phyloP scores from a whole-genome alignment of 75 land plant species.

The Adiantum capillusveneris region DNA sequence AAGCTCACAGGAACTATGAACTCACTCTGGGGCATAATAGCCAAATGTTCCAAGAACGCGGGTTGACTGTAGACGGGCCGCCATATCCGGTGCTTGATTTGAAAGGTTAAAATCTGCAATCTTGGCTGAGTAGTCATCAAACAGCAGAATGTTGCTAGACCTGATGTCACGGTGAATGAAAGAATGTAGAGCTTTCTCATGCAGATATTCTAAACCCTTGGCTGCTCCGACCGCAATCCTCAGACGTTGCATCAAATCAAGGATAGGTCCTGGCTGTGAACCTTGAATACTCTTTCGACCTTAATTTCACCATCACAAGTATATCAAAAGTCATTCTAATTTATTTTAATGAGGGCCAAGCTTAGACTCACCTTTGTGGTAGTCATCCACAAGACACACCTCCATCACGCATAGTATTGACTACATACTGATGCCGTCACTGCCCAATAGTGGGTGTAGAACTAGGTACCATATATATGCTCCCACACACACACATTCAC shows the following conservation, averaged over 20 bases:
- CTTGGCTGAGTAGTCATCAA: slow-evolving; percentile 55
- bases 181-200: slow-evolving; percentile 18
- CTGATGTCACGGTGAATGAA: slow-evolving; percentile 73
- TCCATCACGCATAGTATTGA: too few species aligned
- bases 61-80: slow-evolving; percentile 87
- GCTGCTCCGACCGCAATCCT: slow-evolving; percentile 55
- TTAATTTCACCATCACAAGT: slow-evolving; percentile 6
- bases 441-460: too few species aligned
- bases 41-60: slow-evolving; percentile 91
- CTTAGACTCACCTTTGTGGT: not conserved
- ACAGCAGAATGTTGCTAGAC: slow-evolving; percentile 62
- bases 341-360: not conserved
- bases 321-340: not conserved
- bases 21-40: slow-evolving; percentile 91
- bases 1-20: too few species aligned
- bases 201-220: slow-evolving; percentile 45
- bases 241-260: slow-evolving; percentile 38
- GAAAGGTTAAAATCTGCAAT: slow-evolving; percentile 85
- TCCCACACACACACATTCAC: too few species aligned
- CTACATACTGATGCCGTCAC: too few species aligned
- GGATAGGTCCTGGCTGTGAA: slow-evolving; percentile 67
- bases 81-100: slow-evolving; percentile 87
- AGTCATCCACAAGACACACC: too few species aligned
- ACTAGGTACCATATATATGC: too few species aligned
- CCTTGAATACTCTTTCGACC: slow-evolving; percentile 88